Evolutionary conservation across 805 yeast species (phyloP), one percentile per base, ranked within the genome.

Genomic region (Wickerhamiella slavikovae): DNA sequence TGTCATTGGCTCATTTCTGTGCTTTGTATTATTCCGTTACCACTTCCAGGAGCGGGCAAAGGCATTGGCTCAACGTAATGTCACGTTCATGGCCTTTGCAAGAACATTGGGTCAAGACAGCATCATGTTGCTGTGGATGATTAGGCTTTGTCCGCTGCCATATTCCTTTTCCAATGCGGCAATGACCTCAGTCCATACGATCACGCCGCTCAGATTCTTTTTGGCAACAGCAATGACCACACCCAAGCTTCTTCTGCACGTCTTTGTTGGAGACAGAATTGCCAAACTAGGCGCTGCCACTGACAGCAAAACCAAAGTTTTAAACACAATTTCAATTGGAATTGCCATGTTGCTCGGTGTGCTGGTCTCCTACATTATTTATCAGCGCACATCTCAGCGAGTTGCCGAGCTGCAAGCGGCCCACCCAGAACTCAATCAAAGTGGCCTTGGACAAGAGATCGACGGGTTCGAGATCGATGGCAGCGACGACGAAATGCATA

Each of bases 141-240:
- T 85, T 17, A 59, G 95, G 32, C 50, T 85, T 33, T 80, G 94
- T 41, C 98, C 98, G 1, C 63, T 85, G 42, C 96, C 96, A 0
- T 89, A 82, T 47, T 80, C 94, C 2, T 55, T 85, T 19, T 73
- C 89, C 0, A 85, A 85, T 44, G 95, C 94, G 3, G 95, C 93
- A 0, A 59, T 89, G 39, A 89, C 93, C 7, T 73, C 91, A 2
- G 66, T 85, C 10, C 93, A 91, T 0, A 75, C 78, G 12, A 60
- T 85, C 9, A 58, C 72, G 0, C 53, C 71, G 2, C 36, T 50
- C 24, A 68, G 70, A 16, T 85, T 75, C 48, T 55, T 71, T 2
- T 44, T 71, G 19, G 93, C 94, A 1, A 72, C 82, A 15, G 38
- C 68, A 0, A 48, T 79, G 20, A 69, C 92, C 2, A 68, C 92